Conservation (phyloP, 768 basidiomycete genomes). For the Lactarius sanguifluus region DNA sequence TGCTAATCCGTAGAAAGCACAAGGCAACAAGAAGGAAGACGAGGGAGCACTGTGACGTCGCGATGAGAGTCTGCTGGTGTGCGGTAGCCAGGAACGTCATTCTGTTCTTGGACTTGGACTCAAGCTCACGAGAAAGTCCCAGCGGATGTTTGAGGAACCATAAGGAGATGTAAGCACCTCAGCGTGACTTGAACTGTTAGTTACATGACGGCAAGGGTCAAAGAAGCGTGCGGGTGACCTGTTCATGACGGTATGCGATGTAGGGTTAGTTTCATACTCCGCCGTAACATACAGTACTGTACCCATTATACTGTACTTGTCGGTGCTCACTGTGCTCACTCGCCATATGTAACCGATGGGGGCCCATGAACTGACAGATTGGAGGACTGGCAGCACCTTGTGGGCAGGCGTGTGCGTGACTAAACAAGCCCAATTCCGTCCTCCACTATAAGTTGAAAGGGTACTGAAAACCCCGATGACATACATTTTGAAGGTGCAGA, state of each 20-base stretch:
- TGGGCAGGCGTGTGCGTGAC: not conserved
- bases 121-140: not conserved
- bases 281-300: not conserved
- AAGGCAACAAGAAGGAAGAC: not conserved
- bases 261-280: not conserved
- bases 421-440: not conserved
- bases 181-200: not conserved
- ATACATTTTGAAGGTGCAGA: constrained; percentile 1
- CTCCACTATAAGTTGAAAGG: not conserved
- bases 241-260: not conserved
- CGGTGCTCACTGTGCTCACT: not conserved
- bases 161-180: not conserved
- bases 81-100: not conserved
- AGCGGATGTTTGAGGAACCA: not conserved
- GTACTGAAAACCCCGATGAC: not conserved
- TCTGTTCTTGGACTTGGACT: not conserved
- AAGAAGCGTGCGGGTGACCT: not conserved
- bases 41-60: not conserved
- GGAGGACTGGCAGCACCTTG: not conserved
- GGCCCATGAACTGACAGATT: not conserved
- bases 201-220: not conserved
- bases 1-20: not conserved
- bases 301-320: not conserved
- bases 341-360: not conserved
- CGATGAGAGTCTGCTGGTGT: not conserved